These are phyloP conservation scores for Mycosphaerelloides madeirae DNA, from an alignment of 2,329 filamentous ascomycete genomes.

Conservation along the genomic window DNA sequence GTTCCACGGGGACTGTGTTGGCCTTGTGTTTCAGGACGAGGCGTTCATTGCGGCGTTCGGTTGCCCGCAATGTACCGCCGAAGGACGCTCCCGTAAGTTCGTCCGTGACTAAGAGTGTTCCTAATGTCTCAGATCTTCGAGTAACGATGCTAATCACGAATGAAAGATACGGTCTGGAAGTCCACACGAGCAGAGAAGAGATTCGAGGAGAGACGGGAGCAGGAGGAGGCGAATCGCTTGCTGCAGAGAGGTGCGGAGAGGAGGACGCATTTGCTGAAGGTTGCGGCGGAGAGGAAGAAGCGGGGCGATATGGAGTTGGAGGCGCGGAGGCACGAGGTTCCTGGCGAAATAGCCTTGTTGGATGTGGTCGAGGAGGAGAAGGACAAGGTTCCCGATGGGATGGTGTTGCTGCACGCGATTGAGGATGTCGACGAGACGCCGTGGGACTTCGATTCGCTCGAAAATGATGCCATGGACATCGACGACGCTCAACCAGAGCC, in stretches of 20 bases:
- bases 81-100: neutral
- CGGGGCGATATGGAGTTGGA: neutral
- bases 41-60: conserved; percentile 66
- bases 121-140: too few relatives aligned
- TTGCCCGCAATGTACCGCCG: conserved; percentile 7
- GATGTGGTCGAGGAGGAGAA: too few relatives aligned
- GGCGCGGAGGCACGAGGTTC: neutral
- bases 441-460: too few relatives aligned
- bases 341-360: neutral
- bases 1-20: conserved; percentile 88
- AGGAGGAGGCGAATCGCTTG: neutral
- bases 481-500: neutral
- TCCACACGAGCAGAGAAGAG: neutral
- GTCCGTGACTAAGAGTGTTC: too few relatives aligned
- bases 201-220: neutral
- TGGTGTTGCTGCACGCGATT: too few relatives aligned
- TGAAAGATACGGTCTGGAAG: conserved; percentile 5
- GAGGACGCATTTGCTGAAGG: neutral
- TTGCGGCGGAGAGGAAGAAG: neutral
- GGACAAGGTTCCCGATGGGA: too few relatives aligned
- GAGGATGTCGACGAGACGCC: too few relatives aligned
- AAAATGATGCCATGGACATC: neutral
- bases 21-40: conserved; percentile 63
- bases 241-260: neutral
- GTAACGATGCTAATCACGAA: too few relatives aligned